Conservation (phyloP, 1,284 basidiomycete genomes). For the Xerocomus tenax region DNA sequence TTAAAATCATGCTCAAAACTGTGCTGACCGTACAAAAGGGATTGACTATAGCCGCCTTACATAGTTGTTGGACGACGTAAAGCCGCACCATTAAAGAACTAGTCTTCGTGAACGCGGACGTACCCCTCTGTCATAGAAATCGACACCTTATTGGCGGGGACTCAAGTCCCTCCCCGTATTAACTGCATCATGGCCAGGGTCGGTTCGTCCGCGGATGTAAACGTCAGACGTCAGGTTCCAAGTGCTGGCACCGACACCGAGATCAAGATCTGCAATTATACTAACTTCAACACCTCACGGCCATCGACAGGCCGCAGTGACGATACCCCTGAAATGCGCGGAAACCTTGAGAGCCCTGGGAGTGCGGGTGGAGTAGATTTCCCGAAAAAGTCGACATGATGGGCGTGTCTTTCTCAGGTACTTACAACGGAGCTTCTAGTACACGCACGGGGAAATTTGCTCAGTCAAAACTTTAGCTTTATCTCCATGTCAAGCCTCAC, state of each 20-base stretch:
- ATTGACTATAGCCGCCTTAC: no score
- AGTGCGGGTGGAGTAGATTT: background rate
- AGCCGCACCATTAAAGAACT: background rate
- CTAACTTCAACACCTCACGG: background rate
- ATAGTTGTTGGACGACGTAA: background rate
- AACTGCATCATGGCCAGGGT: no score
- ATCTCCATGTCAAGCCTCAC: conserved; percentile 1
- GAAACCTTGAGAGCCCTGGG: background rate
- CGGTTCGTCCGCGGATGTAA: background rate
- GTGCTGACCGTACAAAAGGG: background rate
- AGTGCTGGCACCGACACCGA: background rate
- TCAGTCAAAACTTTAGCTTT: conserved; percentile 4
- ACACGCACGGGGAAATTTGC: background rate
- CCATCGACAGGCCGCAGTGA: background rate
- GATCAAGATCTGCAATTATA: background rate
- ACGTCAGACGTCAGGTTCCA: background rate
- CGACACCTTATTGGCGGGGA: background rate
- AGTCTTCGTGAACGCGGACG: background rate
- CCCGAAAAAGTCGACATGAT: background rate
- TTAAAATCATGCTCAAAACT: background rate
- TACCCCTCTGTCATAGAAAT: background rate
- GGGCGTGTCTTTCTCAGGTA: conserved; percentile 6
- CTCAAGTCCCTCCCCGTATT: background rate
- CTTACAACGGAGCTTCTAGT: background rate
- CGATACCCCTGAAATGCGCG: background rate